Base-by-base conservation (phyloP, 106 monocot genomes). In the Apostasia ramifera region DNA sequence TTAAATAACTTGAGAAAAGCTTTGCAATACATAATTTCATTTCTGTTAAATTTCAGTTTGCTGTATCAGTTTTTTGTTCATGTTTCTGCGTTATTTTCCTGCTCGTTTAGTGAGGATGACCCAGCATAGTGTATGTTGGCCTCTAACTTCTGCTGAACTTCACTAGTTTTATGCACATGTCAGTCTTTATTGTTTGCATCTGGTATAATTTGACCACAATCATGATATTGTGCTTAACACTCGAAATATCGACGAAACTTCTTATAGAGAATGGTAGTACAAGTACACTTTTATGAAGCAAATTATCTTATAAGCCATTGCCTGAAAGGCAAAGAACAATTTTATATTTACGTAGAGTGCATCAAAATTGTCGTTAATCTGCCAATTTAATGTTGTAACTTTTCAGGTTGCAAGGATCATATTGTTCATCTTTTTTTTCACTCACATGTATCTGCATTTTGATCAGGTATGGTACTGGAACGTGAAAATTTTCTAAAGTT, bases 381-480 rank as follows among this genome's bases (percentile, higher is more conserved):
- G n/a, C 26, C 42, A 12, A 10, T 56, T 61, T 48, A 58, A n/a
- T 47, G 38, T 67, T 57, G 8, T 74, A 47, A 37, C 47, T 3
- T 67, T 67, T 14, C 55, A 74, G 74, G 59, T 58, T 74, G 67
- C 59, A 26, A 66, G 74, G 55, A 67, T 74, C 45, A 1, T 74
- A 15, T 59, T 74, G 48, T 74, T 74, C 59, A 67, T 74, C 48
- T 74, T 67, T 42, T 59, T 74, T 59, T 74, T 67, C 54, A 13
- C 13, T 51, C 74, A 74, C 41, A 59, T 67, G 47, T 67, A 74
- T 67, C 59, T 74, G 42, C 74, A 74, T 66, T 74, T 74, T 67
- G 74, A 74, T 50, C 67, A 74, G 74, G 74, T 74, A 74, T 51
- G 56, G 40, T 67, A 7, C 47, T 3, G 6, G 26, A 26, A 26